These are phyloP conservation scores for Drechslerella dactyloides DNA, from an alignment of 2,329 filamentous ascomycete genomes.

Conservation along the genomic window DNA sequence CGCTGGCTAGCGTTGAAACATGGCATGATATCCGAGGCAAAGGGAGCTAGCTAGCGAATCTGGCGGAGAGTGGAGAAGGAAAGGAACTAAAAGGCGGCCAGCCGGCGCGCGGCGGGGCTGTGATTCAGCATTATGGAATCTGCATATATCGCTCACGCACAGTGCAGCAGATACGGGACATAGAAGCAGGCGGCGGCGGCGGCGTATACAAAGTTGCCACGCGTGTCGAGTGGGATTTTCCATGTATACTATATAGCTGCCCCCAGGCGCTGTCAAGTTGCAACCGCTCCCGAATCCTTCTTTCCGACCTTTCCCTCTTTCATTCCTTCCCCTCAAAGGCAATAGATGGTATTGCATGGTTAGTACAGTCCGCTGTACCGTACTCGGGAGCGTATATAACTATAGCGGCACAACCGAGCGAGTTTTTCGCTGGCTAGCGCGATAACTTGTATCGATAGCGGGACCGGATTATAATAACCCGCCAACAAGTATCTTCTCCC, in stretches of 20 bases:
- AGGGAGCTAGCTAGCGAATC: conserved; percentile 1
- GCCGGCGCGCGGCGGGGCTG: conserved; percentile 6
- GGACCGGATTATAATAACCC: conserved; percentile 4
- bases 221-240: too few species aligned
- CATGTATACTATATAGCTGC: too few species aligned
- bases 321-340: neutral
- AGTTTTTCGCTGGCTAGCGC: neutral
- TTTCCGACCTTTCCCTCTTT: too few species aligned
- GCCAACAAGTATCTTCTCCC: neutral
- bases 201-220: neutral
- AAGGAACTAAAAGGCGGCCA: neutral
- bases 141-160: conserved; percentile 11
- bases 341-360: neutral
- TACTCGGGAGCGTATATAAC: conserved; percentile 5
- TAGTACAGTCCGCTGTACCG: neutral
- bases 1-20: conserved; percentile 9
- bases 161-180: neutral
- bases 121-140: conserved; percentile 7
- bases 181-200: neutral
- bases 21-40: conserved; percentile 11
- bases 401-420: conserved; percentile 9
- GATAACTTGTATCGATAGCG: conserved; percentile 3
- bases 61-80: neutral
- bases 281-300: too few species aligned
- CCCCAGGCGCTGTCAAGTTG: too few species aligned